These are phyloP conservation scores for Cutaneotrichosporon mucoides DNA, from an alignment of 1,284 basidiomycete species.

Conservation along the genomic window DNA sequence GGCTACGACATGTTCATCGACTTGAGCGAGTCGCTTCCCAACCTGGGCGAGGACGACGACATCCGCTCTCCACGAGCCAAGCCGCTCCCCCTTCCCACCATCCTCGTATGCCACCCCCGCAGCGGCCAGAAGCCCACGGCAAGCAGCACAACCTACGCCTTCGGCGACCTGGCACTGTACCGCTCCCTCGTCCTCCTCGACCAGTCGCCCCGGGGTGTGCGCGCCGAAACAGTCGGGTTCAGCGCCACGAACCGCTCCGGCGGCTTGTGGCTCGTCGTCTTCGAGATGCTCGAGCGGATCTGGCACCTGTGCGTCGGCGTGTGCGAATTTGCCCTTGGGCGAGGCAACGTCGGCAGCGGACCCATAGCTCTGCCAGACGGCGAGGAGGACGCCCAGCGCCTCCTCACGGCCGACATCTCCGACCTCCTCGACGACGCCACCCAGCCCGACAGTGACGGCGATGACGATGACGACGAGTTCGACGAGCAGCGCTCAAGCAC, in stretches of 20 bases:
- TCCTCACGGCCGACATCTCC: slow-evolving; percentile 19
- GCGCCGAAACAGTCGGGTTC: slow-evolving; percentile 17
- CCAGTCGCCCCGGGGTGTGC: slow-evolving; percentile 29
- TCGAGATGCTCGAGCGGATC: slow-evolving; percentile 34
- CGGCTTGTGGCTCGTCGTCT: slow-evolving; percentile 40
- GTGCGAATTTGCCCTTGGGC: slow-evolving; percentile 43
- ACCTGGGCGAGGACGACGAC: slow-evolving; percentile 7
- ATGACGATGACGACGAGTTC: not conserved
- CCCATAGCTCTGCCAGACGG: slow-evolving; percentile 27
- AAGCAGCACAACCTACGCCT: slow-evolving; percentile 29
- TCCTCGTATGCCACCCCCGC: slow-evolving; percentile 5
- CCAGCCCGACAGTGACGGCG: slow-evolving; percentile 12
- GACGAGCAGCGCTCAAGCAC: too few relatives aligned
- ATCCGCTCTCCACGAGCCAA: slow-evolving; percentile 12
- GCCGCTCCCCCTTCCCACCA: not conserved
- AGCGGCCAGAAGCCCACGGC: slow-evolving; percentile 6
- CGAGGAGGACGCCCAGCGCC: slow-evolving; percentile 33
- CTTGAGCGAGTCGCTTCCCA: slow-evolving; percentile 27
- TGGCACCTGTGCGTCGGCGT: slow-evolving; percentile 43
- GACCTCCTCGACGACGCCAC: slow-evolving; percentile 12
- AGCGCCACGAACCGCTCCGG: slow-evolving; percentile 16
- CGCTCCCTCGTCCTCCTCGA: slow-evolving; percentile 35
- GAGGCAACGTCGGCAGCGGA: slow-evolving; percentile 22
- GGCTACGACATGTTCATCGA: slow-evolving; percentile 44
- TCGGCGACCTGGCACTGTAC: slow-evolving; percentile 39